A percentile compares a stretch with the other conserved stretches of the same genome.
These are phyloP conservation scores for Aspergillus sclerotiicarbonarius DNA, from an alignment of 495 filamentous ascomycete species.

Conservation along the genomic window DNA sequence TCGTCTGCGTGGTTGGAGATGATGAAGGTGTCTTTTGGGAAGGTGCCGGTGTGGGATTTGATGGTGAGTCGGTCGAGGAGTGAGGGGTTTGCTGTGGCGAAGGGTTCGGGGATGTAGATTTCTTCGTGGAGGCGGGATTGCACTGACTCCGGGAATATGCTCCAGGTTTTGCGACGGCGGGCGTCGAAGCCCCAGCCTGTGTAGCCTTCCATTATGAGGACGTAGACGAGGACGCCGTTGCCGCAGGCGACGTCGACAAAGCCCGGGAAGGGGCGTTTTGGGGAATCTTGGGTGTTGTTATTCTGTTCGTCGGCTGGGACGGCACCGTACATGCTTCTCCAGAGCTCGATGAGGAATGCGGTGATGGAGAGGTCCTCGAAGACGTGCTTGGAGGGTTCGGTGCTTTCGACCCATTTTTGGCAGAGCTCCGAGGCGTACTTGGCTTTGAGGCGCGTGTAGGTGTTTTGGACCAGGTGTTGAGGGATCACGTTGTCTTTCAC, in stretches of 20 bases:
- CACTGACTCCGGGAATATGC: conserved; percentile 57
- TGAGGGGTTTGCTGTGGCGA: conserved; percentile 20
- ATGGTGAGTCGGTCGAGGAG: conserved; percentile 20
- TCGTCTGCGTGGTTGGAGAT: conserved; percentile 97
- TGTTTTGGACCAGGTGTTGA: conserved; percentile 71
- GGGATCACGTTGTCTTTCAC: conserved; percentile 74
- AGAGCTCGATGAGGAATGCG: conserved; percentile 90
- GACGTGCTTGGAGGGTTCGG: conserved; percentile 87
- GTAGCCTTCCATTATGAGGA: conserved; percentile 81
- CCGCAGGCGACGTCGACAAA: conserved; percentile 97
- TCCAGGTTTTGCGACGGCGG: conserved; percentile 77
- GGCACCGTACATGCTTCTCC: conserved; percentile 75
- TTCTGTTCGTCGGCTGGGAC: conserved; percentile 22
- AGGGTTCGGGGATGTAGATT: conserved; percentile 68
- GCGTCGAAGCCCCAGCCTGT: conserved; percentile 90
- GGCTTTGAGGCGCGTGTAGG: conserved; percentile 75
- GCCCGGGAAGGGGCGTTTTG: conserved; percentile 61
- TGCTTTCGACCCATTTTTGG: conserved; percentile 74
- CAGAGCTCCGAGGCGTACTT: conserved; percentile 69
- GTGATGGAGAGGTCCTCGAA: conserved; percentile 94
- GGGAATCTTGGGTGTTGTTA: conserved; percentile 6
- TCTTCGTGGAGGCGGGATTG: conserved; percentile 62
- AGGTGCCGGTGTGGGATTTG: conserved; percentile 65
- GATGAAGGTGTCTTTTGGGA: conserved; percentile 77
- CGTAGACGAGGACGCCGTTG: conserved; percentile 87